phyloP scores from a whole-genome alignment of 1,139 yeast species.

The Saccharomyces hybrid region DNA sequence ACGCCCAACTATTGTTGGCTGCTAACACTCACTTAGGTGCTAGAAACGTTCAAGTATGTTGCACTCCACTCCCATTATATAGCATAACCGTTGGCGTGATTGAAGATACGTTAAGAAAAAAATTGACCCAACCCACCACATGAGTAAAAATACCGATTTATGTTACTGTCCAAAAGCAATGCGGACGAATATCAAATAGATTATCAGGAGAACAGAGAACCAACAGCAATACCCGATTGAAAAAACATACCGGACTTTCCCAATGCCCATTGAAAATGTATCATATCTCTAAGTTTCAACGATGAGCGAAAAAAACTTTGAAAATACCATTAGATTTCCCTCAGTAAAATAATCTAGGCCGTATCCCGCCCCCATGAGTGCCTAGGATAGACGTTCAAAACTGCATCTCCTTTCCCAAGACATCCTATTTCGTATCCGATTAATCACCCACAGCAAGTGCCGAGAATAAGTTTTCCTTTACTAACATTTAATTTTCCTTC shows the following conservation, averaged over 20 bases:
- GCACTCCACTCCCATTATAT: not conserved
- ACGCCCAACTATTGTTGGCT: slow-evolving; percentile 98
- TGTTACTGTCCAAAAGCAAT: not conserved
- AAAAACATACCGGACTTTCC: not conserved
- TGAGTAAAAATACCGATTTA: not conserved
- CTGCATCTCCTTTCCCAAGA: not conserved
- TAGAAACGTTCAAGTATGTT: slow-evolving; percentile 96
- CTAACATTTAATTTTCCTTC: slow-evolving; percentile 33
- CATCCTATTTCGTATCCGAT: not conserved
- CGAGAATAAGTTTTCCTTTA: slow-evolving; percentile 14
- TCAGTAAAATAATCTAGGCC: not conserved
- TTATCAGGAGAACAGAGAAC: no score
- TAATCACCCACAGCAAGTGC: not conserved
- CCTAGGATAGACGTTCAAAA: not conserved
- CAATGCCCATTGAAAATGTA: not conserved
- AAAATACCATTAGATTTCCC: not conserved
- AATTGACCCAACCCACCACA: not conserved
- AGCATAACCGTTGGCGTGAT: not conserved
- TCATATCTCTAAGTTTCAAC: not conserved
- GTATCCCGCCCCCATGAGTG: not conserved
- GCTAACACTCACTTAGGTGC: slow-evolving; percentile 99
- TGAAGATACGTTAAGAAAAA: not conserved
- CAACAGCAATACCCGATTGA: no score
- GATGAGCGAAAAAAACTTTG: not conserved
- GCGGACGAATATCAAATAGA: not conserved